phyloP scores from a whole-genome alignment of 2,329 filamentous ascomycete species.

The Cercospora berteroae region DNA sequence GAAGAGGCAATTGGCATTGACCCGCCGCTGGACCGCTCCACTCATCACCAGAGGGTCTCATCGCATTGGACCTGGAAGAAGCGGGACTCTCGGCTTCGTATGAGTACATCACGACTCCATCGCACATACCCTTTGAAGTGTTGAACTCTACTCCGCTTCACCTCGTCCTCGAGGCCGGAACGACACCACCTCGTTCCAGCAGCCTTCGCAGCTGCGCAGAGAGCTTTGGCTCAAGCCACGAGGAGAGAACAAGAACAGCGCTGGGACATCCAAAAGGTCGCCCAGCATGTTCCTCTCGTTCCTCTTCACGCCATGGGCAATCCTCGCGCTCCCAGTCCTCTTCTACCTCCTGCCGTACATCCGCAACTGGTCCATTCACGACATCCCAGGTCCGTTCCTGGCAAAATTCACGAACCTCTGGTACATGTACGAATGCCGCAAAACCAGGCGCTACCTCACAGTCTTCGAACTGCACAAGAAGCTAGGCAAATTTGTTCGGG shows the following conservation, averaged over 20 bases:
- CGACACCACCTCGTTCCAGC: neutral
- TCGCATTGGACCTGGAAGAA: neutral
- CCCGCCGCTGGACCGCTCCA: neutral
- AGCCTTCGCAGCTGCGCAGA: neutral
- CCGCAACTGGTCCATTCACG: constrained; percentile 53
- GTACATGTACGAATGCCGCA: constrained; percentile 64
- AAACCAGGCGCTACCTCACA: constrained; percentile 56
- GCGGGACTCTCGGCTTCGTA: constrained; percentile 1
- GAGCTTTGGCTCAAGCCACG: neutral
- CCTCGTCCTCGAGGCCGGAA: neutral
- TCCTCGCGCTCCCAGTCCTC: constrained; percentile 51
- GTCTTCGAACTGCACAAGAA: constrained; percentile 73
- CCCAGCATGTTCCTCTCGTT: constrained; percentile 40
- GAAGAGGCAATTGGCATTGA: neutral
- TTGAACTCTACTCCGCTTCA: neutral
- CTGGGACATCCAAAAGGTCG: neutral
- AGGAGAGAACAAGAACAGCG: neutral
- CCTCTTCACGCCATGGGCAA: constrained; percentile 47
- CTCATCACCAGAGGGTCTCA: neutral
- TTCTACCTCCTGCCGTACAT: constrained; percentile 63
- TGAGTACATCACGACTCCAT: neutral
- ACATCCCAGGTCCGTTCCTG: constrained; percentile 62
- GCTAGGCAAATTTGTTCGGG: constrained; percentile 74
- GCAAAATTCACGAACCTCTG: constrained; percentile 74
- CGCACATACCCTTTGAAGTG: neutral